Base-by-base conservation (phyloP, 73 alveolate species). In the Symbiodinium pilosum region DNA sequence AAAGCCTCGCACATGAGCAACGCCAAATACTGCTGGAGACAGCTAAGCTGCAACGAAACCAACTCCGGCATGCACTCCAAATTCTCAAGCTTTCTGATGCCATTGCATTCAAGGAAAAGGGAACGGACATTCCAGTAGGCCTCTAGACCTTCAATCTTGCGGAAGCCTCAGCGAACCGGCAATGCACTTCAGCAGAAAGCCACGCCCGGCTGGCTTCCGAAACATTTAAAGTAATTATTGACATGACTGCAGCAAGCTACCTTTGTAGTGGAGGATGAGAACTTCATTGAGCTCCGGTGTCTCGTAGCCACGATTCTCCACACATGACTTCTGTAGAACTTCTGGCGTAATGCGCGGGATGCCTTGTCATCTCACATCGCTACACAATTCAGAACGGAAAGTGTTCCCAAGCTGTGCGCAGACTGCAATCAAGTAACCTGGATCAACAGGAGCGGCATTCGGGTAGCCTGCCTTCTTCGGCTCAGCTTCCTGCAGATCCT, bases 241-340 rank as follows among this genome's bases (percentile, higher is more conserved):
- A n/a, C n/a, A n/a, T n/a, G n/a, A n/a, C n/a, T 11, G 38, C 3
- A 56, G 2, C 36, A 11, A n/a, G 81, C 24, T 38, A n/a, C 87
- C 98, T n/a, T 59, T 56, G 84, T 93, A 93, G 98, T 73, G 98
- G 44, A 93, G 54, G 38, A 93, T 77, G 51, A 93, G 98, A 59
- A 93, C 98, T 36, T 93, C 98, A 39, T 93, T 93, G 44, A 93
- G 85, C 85, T 93, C 98, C 36, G 98, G 98, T 43, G 54, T 69
- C 71, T 73, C 91, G 68, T 43, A 93, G 47, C 98, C 98, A 6
- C 98, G 84, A 39, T 93, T 81, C 40, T 51, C 84, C 93, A 93
- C 44, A 47, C 98, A 93, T 42, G 85, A 40, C 56, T 93, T 81
- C 36, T 77, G 86, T 42, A 93, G 84, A 24, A 47, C 83, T 24